These are phyloP conservation scores for Serendipita sp. DNA, from an alignment of 768 basidiomycete genomes.

Conservation along the genomic window DNA sequence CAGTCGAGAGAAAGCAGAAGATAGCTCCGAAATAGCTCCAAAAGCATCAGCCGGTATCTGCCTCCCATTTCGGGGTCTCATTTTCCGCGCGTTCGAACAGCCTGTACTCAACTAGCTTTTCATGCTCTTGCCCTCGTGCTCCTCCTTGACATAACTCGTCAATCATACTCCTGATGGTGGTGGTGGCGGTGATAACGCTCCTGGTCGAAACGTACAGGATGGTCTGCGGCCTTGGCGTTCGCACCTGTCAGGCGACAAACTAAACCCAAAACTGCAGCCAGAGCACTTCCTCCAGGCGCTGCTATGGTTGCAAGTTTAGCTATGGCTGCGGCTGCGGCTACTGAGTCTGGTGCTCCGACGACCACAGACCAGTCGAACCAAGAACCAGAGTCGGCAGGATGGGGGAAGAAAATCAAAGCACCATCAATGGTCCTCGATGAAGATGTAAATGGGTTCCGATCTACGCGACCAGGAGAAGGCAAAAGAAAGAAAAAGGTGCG, in stretches of 20 bases:
- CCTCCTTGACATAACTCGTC: constrained; percentile 13
- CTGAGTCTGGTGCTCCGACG: constrained; percentile 25
- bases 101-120: constrained; percentile 6
- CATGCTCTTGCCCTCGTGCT: constrained; percentile 1
- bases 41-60: constrained; percentile 5
- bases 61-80: constrained; percentile 5
- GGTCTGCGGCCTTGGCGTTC: constrained; percentile 82
- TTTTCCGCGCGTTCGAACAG: constrained; percentile 7
- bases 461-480: constrained; percentile 34
- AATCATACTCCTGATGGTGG: background rate
- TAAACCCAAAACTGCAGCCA: constrained; percentile 33
- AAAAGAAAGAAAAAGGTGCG: constrained; percentile 47
- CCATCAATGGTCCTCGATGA: constrained; percentile 84
- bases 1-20: constrained; percentile 35
- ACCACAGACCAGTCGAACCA: constrained; percentile 22
- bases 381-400: constrained; percentile 40
- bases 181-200: background rate
- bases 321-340: constrained; percentile 43
- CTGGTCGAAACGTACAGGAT: constrained; percentile 33
- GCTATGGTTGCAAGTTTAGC: constrained; percentile 18
- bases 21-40: constrained; percentile 18
- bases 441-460: constrained; percentile 62
- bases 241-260: constrained; percentile 59
- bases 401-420: constrained; percentile 82
- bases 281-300: constrained; percentile 33